These are phyloP conservation scores for Ustilago sp. DNA, from an alignment of 1,284 basidiomycete genomes.

Conservation along the genomic window DNA sequence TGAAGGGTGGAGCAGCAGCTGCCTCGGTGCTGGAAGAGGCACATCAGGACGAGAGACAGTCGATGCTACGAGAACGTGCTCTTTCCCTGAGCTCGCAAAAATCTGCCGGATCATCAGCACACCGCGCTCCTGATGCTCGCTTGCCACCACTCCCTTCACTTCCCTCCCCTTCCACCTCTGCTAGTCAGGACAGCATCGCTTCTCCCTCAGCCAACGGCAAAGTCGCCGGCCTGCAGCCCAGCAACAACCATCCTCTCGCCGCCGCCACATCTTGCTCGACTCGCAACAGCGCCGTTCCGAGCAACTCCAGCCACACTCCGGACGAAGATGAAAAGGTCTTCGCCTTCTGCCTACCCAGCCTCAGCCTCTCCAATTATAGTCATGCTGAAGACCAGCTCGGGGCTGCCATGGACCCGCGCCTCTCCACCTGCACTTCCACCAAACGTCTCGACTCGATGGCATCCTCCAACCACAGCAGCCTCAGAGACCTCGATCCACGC, in stretches of 20 bases:
- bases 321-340: conserved; percentile 38
- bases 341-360: conserved; percentile 38
- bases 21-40: conserved; percentile 40
- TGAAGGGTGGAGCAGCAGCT: conserved; percentile 13
- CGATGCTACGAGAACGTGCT: not conserved
- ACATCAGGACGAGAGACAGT: conserved; percentile 20
- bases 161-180: conserved; percentile 7
- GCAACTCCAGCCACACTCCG: not conserved
- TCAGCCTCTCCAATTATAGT: conserved; percentile 19
- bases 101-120: not conserved
- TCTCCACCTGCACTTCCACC: not conserved
- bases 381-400: conserved; percentile 10
- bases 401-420: not conserved
- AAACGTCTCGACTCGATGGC: conserved; percentile 24
- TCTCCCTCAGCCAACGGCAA: conserved; percentile 9
- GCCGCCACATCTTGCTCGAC: not conserved
- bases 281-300: conserved; percentile 1
- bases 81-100: conserved; percentile 18
- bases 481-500: conserved; percentile 31
- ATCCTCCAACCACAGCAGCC: conserved; percentile 31
- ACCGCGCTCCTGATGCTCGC: conserved; percentile 7
- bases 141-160: conserved; percentile 23
- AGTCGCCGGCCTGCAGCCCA: conserved; percentile 13
- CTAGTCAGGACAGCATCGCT: not conserved
- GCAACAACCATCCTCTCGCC: conserved; percentile 25